Conservation (phyloP, 345 rosid genomes). For the Salix koriyanagi region DNA sequence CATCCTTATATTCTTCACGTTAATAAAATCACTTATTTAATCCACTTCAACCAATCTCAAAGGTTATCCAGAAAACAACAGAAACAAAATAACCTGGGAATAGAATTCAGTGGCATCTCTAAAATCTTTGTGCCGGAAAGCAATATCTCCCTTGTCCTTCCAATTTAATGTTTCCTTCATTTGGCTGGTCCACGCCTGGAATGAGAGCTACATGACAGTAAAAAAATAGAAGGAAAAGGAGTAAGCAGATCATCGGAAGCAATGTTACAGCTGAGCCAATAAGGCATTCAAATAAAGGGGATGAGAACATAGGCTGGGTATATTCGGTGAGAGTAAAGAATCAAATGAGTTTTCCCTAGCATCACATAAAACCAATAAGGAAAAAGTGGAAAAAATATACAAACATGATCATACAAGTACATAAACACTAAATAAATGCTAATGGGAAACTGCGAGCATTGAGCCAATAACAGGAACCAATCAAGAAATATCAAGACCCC, state of each 20-base stretch:
- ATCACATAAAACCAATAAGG: not conserved
- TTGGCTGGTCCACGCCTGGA: constrained; percentile 79
- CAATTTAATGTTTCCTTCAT: constrained; percentile 79
- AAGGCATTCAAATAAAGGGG: constrained; percentile 6
- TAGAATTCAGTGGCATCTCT: constrained; percentile 57
- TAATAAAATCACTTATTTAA: not conserved
- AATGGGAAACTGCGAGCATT: not conserved
- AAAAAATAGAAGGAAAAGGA: not conserved
- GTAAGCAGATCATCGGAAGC: not conserved
- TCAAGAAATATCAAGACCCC: not conserved
- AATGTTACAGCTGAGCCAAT: not conserved
- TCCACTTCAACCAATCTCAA: not conserved
- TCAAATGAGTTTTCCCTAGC: not conserved
- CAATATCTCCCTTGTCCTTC: constrained; percentile 80
- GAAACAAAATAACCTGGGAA: constrained; percentile 51
- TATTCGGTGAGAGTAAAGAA: not conserved
- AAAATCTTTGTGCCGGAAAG: constrained; percentile 69
- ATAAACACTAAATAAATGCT: not conserved
- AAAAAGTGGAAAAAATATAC: not conserved
- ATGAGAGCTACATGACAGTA: constrained; percentile 58
- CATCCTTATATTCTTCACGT: not conserved
- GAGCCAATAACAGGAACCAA: not conserved
- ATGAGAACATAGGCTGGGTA: not conserved
- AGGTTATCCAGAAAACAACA: not conserved
- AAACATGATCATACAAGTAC: not conserved